Evolutionary conservation across 768 basidiomycete genomes (phyloP), one percentile per base, ranked within the genome.

Genomic region (Suillus clintonianus): DNA sequence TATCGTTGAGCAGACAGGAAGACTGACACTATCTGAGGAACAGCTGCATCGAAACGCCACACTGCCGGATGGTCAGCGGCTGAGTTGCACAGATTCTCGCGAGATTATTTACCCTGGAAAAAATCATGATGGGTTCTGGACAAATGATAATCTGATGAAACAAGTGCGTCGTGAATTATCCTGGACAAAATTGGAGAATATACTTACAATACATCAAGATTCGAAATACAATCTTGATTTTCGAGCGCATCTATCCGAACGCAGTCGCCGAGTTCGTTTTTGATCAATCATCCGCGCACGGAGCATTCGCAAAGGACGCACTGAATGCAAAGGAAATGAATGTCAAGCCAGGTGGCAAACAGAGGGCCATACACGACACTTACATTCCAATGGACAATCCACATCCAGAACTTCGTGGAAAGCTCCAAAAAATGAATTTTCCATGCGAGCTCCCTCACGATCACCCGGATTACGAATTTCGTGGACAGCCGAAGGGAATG

Each of bases 251-350:
- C 48, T 69, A 69, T 54, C 72, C 67, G 10, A 61, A 65, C 34
- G 65, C 62, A 2, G 19, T 67, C 5, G 66, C 58, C 1, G 61
- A 71, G 30, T 74, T 67, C 17, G 54, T 70, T 34, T 75, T 75
- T 53, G 69, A 76, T 55, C 69, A 70, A 57, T 76, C 70, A 2
- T 74, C 65, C 0, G 68, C 72, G 6, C 68, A 76, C 43, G 66
- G 68, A 15, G 68, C 67, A 14, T 71, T 71, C 22, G 60, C 71
- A 19, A 61, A 64, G 15, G 70, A 76, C 59, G 70, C 72, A 5
- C 64, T 74, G 1, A 68, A 73, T 62, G 68, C 61, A 22, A 68
- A 71, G 41, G 70, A 73, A 3, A 74, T 74, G 71, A 75, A 74
- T 61, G 59, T 66, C 15, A 50, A 41, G n/a, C 66, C 66, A 5